phyloP scores from a whole-genome alignment of 495 filamentous ascomycete species.

The Aspergillus olivimuriae region DNA sequence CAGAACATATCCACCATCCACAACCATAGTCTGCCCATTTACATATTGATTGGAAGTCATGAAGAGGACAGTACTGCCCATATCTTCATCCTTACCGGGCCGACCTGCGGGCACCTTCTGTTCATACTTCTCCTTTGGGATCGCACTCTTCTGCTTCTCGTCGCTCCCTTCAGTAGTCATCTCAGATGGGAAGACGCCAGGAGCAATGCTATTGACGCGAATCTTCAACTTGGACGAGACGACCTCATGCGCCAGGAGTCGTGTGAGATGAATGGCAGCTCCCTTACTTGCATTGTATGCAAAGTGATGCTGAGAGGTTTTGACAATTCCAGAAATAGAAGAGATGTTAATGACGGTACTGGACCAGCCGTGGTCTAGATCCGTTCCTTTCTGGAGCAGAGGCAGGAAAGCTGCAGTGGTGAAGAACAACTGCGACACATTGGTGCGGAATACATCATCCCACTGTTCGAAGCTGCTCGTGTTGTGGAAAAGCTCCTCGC shows the following conservation, averaged over 20 bases:
- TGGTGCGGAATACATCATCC: constrained; percentile 41
- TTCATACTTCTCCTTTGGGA: constrained; percentile 56
- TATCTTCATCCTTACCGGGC: constrained; percentile 67
- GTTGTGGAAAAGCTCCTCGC: constrained; percentile 51
- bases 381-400: constrained; percentile 37
- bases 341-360: constrained; percentile 56
- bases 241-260: constrained; percentile 49
- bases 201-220: constrained; percentile 48
- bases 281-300: constrained; percentile 48
- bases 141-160: constrained; percentile 56
- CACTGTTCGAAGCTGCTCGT: constrained; percentile 36
- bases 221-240: constrained; percentile 35
- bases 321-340: constrained; percentile 47
- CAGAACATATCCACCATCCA: constrained; percentile 58
- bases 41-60: constrained; percentile 61
- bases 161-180: constrained; percentile 49
- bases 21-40: constrained; percentile 61
- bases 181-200: constrained; percentile 48
- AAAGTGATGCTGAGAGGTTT: constrained; percentile 46
- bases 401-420: constrained; percentile 38
- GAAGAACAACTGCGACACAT: constrained; percentile 35
- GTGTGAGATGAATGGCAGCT: constrained; percentile 47
- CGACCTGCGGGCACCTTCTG: constrained; percentile 51
- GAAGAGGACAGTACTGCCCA: constrained; percentile 62
- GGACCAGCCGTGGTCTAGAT: constrained; percentile 41